Evolutionary conservation across 2,329 filamentous ascomycete genomes (phyloP), one percentile per base, ranked within the genome.

Genomic region (Arthrobotrys megalospora): DNA sequence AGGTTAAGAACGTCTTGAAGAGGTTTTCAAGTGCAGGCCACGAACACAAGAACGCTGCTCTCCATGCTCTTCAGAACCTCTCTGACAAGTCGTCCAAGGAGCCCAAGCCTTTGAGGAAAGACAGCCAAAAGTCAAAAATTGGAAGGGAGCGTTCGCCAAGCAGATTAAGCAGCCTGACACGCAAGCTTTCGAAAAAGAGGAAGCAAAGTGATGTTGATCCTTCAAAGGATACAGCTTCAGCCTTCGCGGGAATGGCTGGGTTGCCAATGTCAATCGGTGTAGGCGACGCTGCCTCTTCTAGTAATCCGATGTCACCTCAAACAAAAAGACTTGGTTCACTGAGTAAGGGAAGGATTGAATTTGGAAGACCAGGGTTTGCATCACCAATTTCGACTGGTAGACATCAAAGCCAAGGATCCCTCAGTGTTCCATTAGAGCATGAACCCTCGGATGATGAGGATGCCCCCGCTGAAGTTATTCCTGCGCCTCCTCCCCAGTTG

Each of bases 391-490:
- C 67, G 10, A 45, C 47, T 14, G 52, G 34, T 5, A 72, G 76
- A 19, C 76, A 79, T 36, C 68, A 73, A 48, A 79, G 76, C 19
- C 68, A 79, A 73, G 76, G 64, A 16, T 79, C 76, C 21, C 76
- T 79, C 8, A 75, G 64, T 16, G 69, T 79, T 10, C 76, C 76
- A n/a, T 86, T 87, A 6, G 86, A 87, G 3, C 86, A 88, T 1
- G 89, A 90, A 2, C 89, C 91, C 0, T 89, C 91, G 1, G 89
- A 90, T 0, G 89, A 91, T 0, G 87, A 88, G 11, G 89, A 91
- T 43, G 91, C 91, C 43, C 86, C 86, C 34, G 89, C 90, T 6
- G 84, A 91, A 79, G 89, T 88, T 58, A 88, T 89, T 82, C 89
- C 91, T 58, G 87, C 90, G 4, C 63, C 69, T 28, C 76, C 76